A percentile compares a stretch with the other conserved stretches of the same genome.
These are phyloP conservation scores for Angomonas ambiguus DNA, from an alignment of 208 protist species.

Conservation along the genomic window DNA sequence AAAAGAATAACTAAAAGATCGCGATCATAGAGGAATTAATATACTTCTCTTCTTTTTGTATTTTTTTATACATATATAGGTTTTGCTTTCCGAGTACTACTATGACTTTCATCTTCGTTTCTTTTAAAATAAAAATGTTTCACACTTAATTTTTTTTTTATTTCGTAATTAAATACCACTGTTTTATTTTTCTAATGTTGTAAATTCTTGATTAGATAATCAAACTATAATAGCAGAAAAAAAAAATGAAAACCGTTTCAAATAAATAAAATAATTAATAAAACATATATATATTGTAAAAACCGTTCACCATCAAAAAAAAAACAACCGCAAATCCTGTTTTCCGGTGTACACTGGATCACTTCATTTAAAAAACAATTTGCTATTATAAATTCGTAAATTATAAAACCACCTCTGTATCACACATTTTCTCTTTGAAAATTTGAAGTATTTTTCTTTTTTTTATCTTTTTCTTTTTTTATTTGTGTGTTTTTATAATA, in stretches of 20 bases:
- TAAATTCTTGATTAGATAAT: too few relatives aligned
- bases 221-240: background rate
- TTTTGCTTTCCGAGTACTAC: background rate
- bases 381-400: too few relatives aligned
- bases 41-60: background rate
- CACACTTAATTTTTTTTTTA: background rate
- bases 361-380: too few relatives aligned
- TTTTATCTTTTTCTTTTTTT: background rate
- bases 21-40: background rate
- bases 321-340: background rate
- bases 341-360: background rate
- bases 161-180: background rate
- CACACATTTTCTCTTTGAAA: too few relatives aligned
- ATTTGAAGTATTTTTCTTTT: too few relatives aligned
- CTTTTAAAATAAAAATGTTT: conserved; percentile 5
- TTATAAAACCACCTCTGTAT: too few relatives aligned
- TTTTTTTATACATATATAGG: background rate
- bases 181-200: background rate
- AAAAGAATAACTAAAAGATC: background rate
- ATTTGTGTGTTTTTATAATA: too few relatives aligned
- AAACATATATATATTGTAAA: too few relatives aligned
- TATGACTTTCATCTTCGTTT: background rate
- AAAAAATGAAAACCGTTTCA: background rate
- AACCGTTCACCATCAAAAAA: background rate
- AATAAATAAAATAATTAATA: background rate